Evolutionary conservation across 2,329 filamentous ascomycete species (phyloP), one percentile per base, ranked within the genome.

Genomic region (Arthrobotrys sphaeroides): DNA sequence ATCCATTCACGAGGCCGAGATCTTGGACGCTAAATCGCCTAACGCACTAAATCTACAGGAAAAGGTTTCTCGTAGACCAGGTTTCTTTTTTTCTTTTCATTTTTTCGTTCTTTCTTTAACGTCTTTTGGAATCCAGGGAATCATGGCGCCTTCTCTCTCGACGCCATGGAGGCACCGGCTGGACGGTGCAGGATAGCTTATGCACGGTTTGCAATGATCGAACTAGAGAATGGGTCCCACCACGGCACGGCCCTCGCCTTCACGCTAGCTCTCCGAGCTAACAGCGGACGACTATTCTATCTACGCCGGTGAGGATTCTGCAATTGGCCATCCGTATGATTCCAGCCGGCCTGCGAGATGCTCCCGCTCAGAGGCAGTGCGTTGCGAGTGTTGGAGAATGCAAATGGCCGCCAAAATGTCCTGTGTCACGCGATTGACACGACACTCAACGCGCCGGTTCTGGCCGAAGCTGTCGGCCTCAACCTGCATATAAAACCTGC

Each of bases 341-440:
- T n/a, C n/a, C n/a, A n/a, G n/a, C n/a, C n/a, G n/a, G n/a, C n/a
- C n/a, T n/a, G n/a, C n/a, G n/a, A n/a, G n/a, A n/a, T n/a, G n/a
- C n/a, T n/a, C n/a, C n/a, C n/a, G n/a, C n/a, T n/a, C n/a, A n/a
- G n/a, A n/a, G n/a, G n/a, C n/a, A 42, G 16, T 64, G 60, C 18
- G 66, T 70, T 70, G 66, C 9, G 43, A 38, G 55, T 53, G 66
- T 70, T 70, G 66, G 53, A 70, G 47, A 69, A 53, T n/a, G n/a
- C n/a, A n/a, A 45, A 53, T 18, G 43, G 10, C 33, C 2, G 28
- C 10, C 28, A 55, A 55, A 55, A 36, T 62, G 61, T 74, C 69
- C 67, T 55, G 61, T 62, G 69, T 74, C 69, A 74, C 61, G 61
- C 69, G 69, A 74, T 74, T 62, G 28, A 40, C 69, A 74, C 69